Percentiles rank a stretch among this genome's conserved stretches.
These are phyloP conservation scores for Aurinia saxatilis DNA, from an alignment of 345 rosid genomes.

Conservation along the genomic window DNA sequence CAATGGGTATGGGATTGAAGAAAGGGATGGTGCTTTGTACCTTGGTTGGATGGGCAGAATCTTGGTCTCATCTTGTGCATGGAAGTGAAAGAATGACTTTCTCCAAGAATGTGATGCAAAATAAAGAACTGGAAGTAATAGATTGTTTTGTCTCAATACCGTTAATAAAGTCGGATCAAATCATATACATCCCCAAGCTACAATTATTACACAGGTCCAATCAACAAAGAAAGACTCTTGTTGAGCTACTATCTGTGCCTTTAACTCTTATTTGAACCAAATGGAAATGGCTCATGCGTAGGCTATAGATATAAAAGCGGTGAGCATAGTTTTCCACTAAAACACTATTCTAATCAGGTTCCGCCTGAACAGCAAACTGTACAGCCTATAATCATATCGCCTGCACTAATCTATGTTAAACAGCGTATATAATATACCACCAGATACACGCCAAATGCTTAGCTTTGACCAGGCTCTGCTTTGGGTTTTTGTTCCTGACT, in stretches of 20 bases:
- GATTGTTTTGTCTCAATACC: constrained; percentile 17
- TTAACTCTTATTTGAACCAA: constrained; percentile 25
- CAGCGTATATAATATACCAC: constrained; percentile 23
- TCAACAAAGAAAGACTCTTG: constrained; percentile 18
- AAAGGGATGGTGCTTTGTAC: constrained; percentile 66
- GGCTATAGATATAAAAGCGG: constrained; percentile 2
- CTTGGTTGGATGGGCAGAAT: constrained; percentile 88
- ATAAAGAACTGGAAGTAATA: background rate
- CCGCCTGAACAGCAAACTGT: constrained; percentile 27
- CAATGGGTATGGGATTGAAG: constrained; percentile 58
- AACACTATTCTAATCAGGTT: constrained; percentile 22
- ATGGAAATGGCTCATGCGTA: background rate
- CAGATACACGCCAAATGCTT: constrained; percentile 13
- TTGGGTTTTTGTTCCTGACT: constrained; percentile 33
- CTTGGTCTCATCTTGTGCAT: constrained; percentile 48
- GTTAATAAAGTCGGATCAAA: constrained; percentile 24
- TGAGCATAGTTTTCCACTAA: constrained; percentile 15
- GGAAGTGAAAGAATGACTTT: constrained; percentile 17
- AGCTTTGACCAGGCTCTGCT: constrained; percentile 59
- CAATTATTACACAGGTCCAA: constrained; percentile 22
- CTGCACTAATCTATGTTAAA: constrained; percentile 30
- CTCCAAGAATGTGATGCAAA: constrained; percentile 3
- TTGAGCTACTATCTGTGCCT: constrained; percentile 15
- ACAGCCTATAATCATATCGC: constrained; percentile 29
- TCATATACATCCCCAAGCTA: constrained; percentile 26